A percentile compares a stretch with the other conserved stretches of the same genome.
phyloP scores from a whole-genome alignment of 345 rosid genomes.

The Noccaea caerulescens region DNA sequence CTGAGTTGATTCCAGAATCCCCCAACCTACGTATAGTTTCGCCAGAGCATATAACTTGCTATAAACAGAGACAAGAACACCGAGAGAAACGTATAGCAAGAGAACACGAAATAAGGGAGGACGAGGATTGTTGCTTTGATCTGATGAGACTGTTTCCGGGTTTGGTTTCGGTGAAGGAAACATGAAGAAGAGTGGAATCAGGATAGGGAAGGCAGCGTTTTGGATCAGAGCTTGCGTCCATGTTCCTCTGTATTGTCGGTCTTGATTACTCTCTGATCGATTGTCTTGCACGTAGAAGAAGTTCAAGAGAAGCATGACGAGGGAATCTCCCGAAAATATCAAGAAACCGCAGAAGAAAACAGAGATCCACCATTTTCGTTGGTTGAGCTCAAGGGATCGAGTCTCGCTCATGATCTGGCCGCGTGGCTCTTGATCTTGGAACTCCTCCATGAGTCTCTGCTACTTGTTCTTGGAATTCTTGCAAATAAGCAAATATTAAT shows the following conservation, averaged over 20 bases:
- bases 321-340: constrained; percentile 36
- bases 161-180: constrained; percentile 30
- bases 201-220: constrained; percentile 40
- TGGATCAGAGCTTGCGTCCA: constrained; percentile 46
- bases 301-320: constrained; percentile 40
- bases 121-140: constrained; percentile 8
- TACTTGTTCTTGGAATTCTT: neutral
- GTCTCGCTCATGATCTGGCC: constrained; percentile 21
- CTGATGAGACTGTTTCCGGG: neutral
- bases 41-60: constrained; percentile 44
- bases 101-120: constrained; percentile 29
- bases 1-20: constrained; percentile 53
- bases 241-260: constrained; percentile 41
- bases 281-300: constrained; percentile 41
- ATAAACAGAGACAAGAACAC: constrained; percentile 46
- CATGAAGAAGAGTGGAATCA: constrained; percentile 42
- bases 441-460: constrained; percentile 36
- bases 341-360: constrained; percentile 39
- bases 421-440: constrained; percentile 27
- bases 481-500: neutral
- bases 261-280: constrained; percentile 29
- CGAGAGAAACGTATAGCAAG: constrained; percentile 44
- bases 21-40: constrained; percentile 47
- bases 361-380: constrained; percentile 43
- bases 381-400: constrained; percentile 20